A percentile compares a stretch with the other conserved stretches of the same genome.
phyloP scores from a whole-genome alignment of 257 asterid genomes.

The Solanum tacnaense region DNA sequence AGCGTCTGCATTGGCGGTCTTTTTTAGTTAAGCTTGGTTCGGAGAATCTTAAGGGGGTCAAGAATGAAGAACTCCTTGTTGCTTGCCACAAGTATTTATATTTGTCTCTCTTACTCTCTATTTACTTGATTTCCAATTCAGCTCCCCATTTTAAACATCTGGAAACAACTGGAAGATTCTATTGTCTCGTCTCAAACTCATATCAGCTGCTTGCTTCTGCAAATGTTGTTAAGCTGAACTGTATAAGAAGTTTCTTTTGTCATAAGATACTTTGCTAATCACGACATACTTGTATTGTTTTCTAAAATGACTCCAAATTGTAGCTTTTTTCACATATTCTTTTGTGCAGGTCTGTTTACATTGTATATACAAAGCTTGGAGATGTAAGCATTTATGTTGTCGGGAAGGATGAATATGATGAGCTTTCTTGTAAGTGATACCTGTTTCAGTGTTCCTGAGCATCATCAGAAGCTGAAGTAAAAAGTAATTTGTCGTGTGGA shows the following conservation, averaged over 20 bases:
- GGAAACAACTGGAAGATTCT: background rate
- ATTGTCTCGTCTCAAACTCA: background rate
- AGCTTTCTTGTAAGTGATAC: slow-evolving; percentile 69
- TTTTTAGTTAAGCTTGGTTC: slow-evolving; percentile 88
- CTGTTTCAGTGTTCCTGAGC: background rate
- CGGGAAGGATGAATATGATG: slow-evolving; percentile 97
- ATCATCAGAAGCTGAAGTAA: background rate
- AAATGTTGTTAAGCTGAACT: background rate
- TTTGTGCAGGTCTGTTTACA: slow-evolving; percentile 69
- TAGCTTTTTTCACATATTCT: background rate
- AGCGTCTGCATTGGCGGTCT: slow-evolving; percentile 90
- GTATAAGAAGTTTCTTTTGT: background rate
- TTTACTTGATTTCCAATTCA: background rate
- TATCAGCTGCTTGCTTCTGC: background rate
- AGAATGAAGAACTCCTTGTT: slow-evolving; percentile 91
- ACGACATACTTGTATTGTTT: background rate
- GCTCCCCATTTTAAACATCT: background rate
- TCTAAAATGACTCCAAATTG: background rate
- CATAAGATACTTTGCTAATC: background rate
- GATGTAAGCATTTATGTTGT: slow-evolving; percentile 83
- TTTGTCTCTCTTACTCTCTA: background rate
- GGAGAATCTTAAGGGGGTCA: slow-evolving; percentile 80
- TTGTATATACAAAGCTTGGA: slow-evolving; percentile 85
- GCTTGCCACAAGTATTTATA: slow-evolving; percentile 49
- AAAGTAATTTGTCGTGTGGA: background rate